Percentiles rank a stretch among this genome's conserved stretches.
Conservation (phyloP, 2,329 filamentous ascomycete species). For the Albifimbria verrucaria region DNA sequence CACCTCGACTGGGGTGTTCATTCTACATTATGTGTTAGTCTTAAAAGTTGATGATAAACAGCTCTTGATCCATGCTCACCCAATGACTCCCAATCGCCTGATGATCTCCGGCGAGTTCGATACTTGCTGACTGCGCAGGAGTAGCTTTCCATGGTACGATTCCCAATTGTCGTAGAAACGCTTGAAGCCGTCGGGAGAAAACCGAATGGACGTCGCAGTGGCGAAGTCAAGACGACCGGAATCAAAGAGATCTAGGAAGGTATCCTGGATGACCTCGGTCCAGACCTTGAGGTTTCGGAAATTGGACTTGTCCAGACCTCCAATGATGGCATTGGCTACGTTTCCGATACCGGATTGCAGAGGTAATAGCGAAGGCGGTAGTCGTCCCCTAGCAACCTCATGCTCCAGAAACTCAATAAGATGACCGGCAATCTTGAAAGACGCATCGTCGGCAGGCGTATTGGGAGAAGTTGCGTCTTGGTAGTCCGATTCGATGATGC, state of each 20-base stretch:
- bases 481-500: conserved; percentile 81
- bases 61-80: no score
- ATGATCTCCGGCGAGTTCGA: conserved; percentile 92
- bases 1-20: conserved; percentile 93
- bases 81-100: conserved; percentile 79
- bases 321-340: conserved; percentile 88
- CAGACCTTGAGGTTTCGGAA: conserved; percentile 88
- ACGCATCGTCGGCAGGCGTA: conserved; percentile 69
- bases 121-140: conserved; percentile 83
- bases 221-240: conserved; percentile 84
- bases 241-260: conserved; percentile 90
- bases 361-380: conserved; percentile 73
- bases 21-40: no score
- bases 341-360: conserved; percentile 89
- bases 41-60: no score
- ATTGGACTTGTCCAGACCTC: conserved; percentile 74
- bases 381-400: conserved; percentile 73
- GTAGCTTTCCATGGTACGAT: conserved; percentile 73
- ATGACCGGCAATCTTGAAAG: conserved; percentile 70
- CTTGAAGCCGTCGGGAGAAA: conserved; percentile 87
- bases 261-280: conserved; percentile 92
- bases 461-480: conserved; percentile 73
- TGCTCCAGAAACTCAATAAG: conserved; percentile 82
- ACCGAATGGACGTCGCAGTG: conserved; percentile 84
- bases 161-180: conserved; percentile 89